Base-by-base conservation (phyloP, 2,329 filamentous ascomycete species). In the Nemania bipapillata region DNA sequence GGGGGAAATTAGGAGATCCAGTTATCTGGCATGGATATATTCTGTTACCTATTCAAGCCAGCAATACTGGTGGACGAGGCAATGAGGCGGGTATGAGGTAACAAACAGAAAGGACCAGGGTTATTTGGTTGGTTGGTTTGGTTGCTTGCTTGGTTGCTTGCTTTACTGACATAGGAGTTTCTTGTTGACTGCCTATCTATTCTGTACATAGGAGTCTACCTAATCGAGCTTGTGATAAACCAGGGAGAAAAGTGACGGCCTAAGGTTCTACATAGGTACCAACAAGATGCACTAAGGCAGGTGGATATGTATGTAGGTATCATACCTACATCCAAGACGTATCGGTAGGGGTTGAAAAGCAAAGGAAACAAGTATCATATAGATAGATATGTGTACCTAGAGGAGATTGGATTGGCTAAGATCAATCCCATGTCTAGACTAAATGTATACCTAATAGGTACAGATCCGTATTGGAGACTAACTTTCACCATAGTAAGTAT, bases 141-240 rank as follows among this genome's bases (percentile, higher is more conserved):
- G 30, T 32, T 32, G 9, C 30, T 9, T 32, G 9, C 30, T 9
- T 32, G 30, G 30, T 32, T 32, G 9, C 30, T 9, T 32, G 9
- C 30, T 9, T 32, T 4, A 4, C 30, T 32, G 4, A 32, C 47
- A 26, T n/a, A 50, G 12, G 47, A 50, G 47, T 12, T 50, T 26
- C 47, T 28, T 20, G 9, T 22, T 26, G 47, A 20, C 47, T 28
- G 24, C 47, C 47, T 20, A 24, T 20, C 56, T n/a, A n/a, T n/a
- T n/a, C n/a, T n/a, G n/a, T n/a, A n/a, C n/a, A n/a, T n/a, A n/a
- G n/a, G n/a, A n/a, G n/a, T n/a, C n/a, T n/a, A n/a, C n/a, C n/a
- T n/a, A 24, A 20, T 60, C 42, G 45, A 45, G 59, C 59, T 54
- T 54, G 59, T 54, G 59, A 62, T 24, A 24, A 26, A 45, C 26